Conservation (phyloP, 2,329 filamentous ascomycete genomes). For the Cladosporium sp. region DNA sequence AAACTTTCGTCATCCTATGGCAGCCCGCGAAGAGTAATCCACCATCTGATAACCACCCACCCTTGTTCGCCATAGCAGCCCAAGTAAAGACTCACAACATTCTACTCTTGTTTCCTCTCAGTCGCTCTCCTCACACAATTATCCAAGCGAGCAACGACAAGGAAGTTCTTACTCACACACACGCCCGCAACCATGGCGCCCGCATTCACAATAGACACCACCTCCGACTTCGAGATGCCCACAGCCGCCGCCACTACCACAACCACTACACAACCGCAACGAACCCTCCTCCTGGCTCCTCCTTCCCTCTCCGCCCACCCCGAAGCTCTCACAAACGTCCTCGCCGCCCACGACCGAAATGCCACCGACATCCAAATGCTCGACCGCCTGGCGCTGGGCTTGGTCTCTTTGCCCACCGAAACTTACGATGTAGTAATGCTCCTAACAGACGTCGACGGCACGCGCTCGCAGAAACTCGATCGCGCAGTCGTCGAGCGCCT, state of each 20-base stretch:
- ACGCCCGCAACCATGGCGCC: conserved; percentile 33
- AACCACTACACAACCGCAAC: conserved; percentile 28
- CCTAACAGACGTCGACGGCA: conserved; percentile 72
- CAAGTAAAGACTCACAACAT: background rate
- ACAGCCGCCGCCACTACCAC: conserved; percentile 12
- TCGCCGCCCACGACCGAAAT: conserved; percentile 68
- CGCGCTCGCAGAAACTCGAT: conserved; percentile 63
- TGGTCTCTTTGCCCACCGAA: conserved; percentile 69
- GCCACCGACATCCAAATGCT: conserved; percentile 95
- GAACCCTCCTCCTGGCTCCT: conserved; percentile 81
- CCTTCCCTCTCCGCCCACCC: conserved; percentile 85
- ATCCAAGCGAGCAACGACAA: background rate
- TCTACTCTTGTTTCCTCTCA: background rate
- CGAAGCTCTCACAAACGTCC: conserved; percentile 66
- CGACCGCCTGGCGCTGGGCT: conserved; percentile 78
- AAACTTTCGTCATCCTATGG: conserved; percentile 9
- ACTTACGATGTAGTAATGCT: conserved; percentile 85
- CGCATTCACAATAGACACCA: conserved; percentile 35
- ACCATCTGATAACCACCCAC: background rate
- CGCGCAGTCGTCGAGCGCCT: conserved; percentile 66
- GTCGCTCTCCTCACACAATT: background rate
- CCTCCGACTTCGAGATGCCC: conserved; percentile 34
- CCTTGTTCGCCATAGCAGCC: background rate
- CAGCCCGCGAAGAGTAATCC: conserved; percentile 7
- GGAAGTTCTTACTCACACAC: background rate